Evolutionary conservation across 257 asterid species (phyloP).

Genomic region (Solanum microdontum): DNA sequence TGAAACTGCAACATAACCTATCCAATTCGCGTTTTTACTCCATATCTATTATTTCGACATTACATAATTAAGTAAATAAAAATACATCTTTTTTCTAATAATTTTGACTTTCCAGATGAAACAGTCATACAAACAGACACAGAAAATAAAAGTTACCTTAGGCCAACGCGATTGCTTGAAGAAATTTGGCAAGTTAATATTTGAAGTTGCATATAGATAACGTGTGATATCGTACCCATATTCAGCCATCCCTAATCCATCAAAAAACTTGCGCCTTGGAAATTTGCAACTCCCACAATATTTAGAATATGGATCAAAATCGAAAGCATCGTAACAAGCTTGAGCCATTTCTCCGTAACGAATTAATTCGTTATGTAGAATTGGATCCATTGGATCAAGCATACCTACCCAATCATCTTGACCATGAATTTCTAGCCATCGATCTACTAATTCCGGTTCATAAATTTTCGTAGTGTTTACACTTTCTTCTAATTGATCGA

Average conservation of each 20-base stretch:
- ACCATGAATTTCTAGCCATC: slow-evolving; percentile 33
- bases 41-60: slow-evolving; percentile 1
- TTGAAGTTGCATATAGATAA: slow-evolving; percentile 35
- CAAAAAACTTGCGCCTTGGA: slow-evolving; percentile 13
- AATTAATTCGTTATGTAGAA: slow-evolving; percentile 24
- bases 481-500: neutral
- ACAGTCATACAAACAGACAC: no score
- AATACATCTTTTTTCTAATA: neutral
- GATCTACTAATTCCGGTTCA: neutral
- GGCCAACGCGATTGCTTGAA: slow-evolving; percentile 33
- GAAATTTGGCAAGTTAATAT: slow-evolving; percentile 30
- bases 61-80: neutral
- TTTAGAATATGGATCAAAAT: slow-evolving; percentile 31
- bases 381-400: slow-evolving; percentile 36
- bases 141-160: neutral
- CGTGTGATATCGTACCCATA: slow-evolving; percentile 27
- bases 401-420: slow-evolving; percentile 34
- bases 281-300: slow-evolving; percentile 34
- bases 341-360: slow-evolving; percentile 41
- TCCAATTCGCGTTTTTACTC: slow-evolving; percentile 40
- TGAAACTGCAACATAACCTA: slow-evolving; percentile 36
- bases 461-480: neutral
- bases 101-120: neutral
- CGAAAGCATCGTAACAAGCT: slow-evolving; percentile 43
- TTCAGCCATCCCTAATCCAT: slow-evolving; percentile 9